Conservation (phyloP, 371 early-diverging fungal genomes). For the Mucor lusitanicus region DNA sequence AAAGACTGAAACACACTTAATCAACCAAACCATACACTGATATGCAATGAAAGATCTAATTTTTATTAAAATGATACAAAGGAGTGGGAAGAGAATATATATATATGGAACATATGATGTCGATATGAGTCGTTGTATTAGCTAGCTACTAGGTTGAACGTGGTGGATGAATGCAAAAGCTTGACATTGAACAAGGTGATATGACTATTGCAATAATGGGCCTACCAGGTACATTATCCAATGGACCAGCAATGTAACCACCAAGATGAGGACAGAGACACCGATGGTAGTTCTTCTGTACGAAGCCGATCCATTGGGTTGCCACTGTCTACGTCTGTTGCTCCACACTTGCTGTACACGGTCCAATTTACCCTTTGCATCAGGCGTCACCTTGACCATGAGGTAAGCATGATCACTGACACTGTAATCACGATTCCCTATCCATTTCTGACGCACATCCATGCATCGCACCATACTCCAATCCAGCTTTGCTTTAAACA, state of each 20-base stretch:
- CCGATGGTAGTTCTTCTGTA: conserved; percentile 27
- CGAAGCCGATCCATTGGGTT: conserved; percentile 26
- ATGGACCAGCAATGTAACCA: conserved; percentile 6
- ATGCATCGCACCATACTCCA: conserved; percentile 72
- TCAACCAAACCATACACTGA: too few relatives aligned
- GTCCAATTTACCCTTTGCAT: conserved; percentile 13
- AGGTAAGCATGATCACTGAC: conserved; percentile 79
- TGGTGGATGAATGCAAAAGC: not conserved
- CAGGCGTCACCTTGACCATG: conserved; percentile 59
- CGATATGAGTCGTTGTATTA: not conserved
- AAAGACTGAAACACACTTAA: too few relatives aligned
- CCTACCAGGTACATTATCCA: conserved; percentile 6
- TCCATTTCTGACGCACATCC: conserved; percentile 49
- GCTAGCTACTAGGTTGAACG: too few relatives aligned
- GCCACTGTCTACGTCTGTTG: conserved; percentile 27
- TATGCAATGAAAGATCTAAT: not conserved
- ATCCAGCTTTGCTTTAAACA: conserved; percentile 76
- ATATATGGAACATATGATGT: not conserved
- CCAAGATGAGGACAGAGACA: conserved; percentile 7
- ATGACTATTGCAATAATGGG: not conserved
- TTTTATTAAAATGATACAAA: not conserved
- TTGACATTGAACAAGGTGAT: too few relatives aligned
- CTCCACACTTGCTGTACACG: conserved; percentile 20
- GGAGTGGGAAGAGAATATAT: not conserved
- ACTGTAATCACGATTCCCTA: conserved; percentile 67